Conservation (phyloP, 352 stramenopile species). For the Saprolegnia parasitica region DNA sequence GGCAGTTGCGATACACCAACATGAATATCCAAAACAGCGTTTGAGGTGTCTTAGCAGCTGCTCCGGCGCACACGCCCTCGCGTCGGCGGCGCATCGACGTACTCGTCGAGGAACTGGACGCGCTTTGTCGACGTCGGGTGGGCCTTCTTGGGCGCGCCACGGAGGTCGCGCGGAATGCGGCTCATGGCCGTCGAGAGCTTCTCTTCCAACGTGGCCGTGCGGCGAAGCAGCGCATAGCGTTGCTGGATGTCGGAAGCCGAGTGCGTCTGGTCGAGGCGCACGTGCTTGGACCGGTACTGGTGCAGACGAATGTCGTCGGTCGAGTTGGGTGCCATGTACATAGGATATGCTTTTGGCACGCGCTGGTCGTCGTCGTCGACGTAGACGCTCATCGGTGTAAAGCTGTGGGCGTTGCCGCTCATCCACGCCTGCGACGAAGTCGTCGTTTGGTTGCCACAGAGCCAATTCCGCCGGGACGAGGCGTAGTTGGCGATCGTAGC, state of each 20-base stretch:
- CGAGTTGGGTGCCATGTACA: not conserved
- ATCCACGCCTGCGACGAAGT: not conserved
- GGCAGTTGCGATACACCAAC: not conserved
- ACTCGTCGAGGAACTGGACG: not conserved
- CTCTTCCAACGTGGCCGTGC: not conserved
- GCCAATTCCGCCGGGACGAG: not conserved
- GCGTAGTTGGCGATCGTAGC: not conserved
- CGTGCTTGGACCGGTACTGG: not conserved
- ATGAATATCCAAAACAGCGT: not conserved
- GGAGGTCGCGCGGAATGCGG: slow-evolving; percentile 9
- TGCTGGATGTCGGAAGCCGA: not conserved
- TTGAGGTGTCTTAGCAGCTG: not conserved
- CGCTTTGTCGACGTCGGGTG: not conserved
- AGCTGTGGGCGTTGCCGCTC: not conserved
- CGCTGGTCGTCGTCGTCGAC: not conserved
- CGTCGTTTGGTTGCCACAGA: not conserved
- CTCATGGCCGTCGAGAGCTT: not conserved
- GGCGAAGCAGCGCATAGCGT: not conserved
- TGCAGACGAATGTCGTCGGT: slow-evolving; percentile 2
- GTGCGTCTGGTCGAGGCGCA: not conserved
- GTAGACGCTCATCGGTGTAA: not conserved
- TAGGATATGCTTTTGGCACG: not conserved
- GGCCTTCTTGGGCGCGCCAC: not conserved
- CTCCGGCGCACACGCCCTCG: not conserved
- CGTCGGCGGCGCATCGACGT: not conserved